Evolutionary conservation across 306 rosid species (phyloP).

Genomic region (Vicia faba): DNA sequence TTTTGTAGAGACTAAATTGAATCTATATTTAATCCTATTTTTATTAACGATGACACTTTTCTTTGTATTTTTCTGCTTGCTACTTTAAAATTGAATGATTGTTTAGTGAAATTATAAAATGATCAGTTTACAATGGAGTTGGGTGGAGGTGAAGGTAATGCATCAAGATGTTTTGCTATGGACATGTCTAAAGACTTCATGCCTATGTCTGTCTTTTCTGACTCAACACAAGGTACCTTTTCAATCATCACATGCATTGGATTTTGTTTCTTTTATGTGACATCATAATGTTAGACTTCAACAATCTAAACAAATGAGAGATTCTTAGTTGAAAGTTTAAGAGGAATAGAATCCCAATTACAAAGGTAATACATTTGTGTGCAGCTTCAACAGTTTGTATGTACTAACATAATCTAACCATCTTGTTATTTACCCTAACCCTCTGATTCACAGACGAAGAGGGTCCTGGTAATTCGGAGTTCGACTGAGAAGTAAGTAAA

Average conservation of each 20-base stretch:
- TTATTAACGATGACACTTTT: constrained; percentile 20
- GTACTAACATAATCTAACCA: neutral
- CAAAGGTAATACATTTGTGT: neutral
- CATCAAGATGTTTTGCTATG: constrained; percentile 61
- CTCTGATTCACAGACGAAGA: neutral
- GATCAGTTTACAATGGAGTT: constrained; percentile 86
- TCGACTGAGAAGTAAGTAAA: neutral
- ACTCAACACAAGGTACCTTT: constrained; percentile 66
- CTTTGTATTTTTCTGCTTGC: constrained; percentile 13
- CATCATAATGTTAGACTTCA: neutral
- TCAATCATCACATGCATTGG: neutral
- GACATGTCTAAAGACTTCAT: constrained; percentile 65
- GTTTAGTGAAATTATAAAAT: constrained; percentile 38
- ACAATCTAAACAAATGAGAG: neutral
- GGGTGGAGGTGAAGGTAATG: constrained; percentile 64
- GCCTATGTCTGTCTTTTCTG: constrained; percentile 84
- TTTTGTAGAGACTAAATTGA: neutral
- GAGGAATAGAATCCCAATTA: neutral
- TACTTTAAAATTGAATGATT: constrained; percentile 23
- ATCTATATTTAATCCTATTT: no score
- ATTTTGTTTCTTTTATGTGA: neutral
- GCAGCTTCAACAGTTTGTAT: neutral
- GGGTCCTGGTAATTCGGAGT: neutral
- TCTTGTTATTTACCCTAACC: neutral
- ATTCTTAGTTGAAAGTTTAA: neutral